phyloP scores from a whole-genome alignment of 2,329 filamentous ascomycete species.

The Triangularia setosa region DNA sequence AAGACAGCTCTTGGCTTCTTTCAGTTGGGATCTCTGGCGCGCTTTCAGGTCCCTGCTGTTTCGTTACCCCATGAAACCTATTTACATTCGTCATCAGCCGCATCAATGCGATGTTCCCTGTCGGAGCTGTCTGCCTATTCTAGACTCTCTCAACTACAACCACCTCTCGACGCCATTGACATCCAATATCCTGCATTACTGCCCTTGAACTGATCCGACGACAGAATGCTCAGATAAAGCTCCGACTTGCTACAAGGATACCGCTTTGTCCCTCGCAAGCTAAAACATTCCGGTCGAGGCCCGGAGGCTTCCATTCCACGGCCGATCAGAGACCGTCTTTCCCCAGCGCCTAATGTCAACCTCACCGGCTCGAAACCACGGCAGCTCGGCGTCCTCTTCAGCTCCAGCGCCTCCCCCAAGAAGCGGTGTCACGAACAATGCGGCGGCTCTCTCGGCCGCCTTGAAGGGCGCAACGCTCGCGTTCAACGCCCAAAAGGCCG shows the following conservation, averaged over 20 bases:
- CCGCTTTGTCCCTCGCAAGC: background rate
- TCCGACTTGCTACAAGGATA: background rate
- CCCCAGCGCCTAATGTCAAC: slow-evolving; percentile 10
- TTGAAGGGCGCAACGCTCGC: slow-evolving; percentile 54
- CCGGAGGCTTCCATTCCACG: background rate
- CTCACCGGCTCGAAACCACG: slow-evolving; percentile 12
- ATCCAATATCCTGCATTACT: background rate
- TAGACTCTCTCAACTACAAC: background rate
- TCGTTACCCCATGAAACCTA: background rate
- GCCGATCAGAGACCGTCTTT: background rate
- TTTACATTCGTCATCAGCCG: slow-evolving; percentile 4
- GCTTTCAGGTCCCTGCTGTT: background rate
- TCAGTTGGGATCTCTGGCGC: background rate
- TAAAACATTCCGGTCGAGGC: background rate
- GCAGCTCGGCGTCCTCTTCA: background rate
- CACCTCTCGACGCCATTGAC: background rate
- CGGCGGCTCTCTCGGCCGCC: slow-evolving; percentile 32
- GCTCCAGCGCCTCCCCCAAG: background rate
- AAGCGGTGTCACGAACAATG: slow-evolving; percentile 7
- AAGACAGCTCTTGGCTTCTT: slow-evolving; percentile 2
- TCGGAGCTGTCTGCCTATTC: background rate
- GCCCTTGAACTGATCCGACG: background rate
- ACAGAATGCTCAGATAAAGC: background rate
- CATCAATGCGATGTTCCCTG: background rate
- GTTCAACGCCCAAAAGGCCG: slow-evolving; percentile 34